Evolutionary conservation across 768 basidiomycete species (phyloP).

Genomic region (Mycena pura): DNA sequence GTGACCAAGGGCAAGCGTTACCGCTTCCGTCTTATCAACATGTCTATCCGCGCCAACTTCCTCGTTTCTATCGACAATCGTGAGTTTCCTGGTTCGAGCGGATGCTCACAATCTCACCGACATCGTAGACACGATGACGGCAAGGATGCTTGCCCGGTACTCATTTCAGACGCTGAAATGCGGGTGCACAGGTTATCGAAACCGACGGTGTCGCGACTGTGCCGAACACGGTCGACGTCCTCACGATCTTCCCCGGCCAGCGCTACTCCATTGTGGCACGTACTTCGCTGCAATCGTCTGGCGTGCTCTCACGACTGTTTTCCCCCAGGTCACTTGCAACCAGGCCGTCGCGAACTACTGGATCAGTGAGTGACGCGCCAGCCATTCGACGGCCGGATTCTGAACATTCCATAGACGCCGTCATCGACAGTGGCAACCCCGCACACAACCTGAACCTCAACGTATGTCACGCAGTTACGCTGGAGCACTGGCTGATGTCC

Average conservation of each 20-base stretch:
- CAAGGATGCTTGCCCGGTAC: neutral
- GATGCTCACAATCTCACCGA: neutral
- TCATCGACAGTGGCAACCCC: constrained; percentile 37
- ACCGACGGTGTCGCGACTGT: constrained; percentile 2
- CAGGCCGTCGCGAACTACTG: constrained; percentile 56
- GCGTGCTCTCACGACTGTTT: neutral
- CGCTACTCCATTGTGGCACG: constrained; percentile 51
- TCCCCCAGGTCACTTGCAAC: constrained; percentile 43
- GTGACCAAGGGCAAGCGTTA: constrained; percentile 42
- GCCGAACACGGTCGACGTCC: neutral
- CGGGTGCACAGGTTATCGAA: constrained; percentile 1
- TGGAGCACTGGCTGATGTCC: neutral
- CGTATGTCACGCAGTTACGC: constrained; percentile 9
- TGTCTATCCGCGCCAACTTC: constrained; percentile 42
- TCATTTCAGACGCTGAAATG: neutral
- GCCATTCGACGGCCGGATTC: neutral
- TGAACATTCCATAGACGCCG: neutral
- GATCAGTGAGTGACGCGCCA: constrained; percentile 45
- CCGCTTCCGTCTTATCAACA: constrained; percentile 48
- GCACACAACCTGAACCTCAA: constrained; percentile 36
- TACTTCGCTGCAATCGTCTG: neutral
- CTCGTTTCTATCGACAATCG: constrained; percentile 35
- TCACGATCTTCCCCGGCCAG: constrained; percentile 51
- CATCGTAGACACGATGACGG: constrained; percentile 8
- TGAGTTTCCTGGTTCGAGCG: neutral